Evolutionary conservation across 2,329 filamentous ascomycete genomes (phyloP).

Genomic region (Aspergillus sp.): DNA sequence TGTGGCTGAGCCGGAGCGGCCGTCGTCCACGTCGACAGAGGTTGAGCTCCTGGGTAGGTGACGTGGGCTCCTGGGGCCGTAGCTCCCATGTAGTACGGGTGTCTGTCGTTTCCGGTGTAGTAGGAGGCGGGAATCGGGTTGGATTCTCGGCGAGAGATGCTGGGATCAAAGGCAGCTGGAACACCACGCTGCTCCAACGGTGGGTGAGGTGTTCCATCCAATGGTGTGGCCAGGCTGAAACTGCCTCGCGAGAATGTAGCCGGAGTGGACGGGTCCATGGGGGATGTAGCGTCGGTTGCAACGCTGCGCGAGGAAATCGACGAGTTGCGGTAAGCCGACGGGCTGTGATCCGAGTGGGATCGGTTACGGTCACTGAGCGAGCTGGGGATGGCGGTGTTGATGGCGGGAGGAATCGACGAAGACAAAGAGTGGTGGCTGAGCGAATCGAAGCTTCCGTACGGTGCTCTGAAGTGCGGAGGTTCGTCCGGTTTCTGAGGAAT

Average conservation of each 20-base stretch:
- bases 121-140: constrained; percentile 29
- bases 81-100: constrained; percentile 29
- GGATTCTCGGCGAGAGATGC: constrained; percentile 32
- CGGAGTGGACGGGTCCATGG: constrained; percentile 33
- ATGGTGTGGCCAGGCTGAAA: constrained; percentile 29
- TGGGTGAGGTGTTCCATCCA: constrained; percentile 24
- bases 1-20: constrained; percentile 33
- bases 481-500: constrained; percentile 33
- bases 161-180: constrained; percentile 24
- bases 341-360: constrained; percentile 31
- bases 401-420: constrained; percentile 25
- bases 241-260: constrained; percentile 33
- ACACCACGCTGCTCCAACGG: constrained; percentile 29
- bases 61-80: constrained; percentile 22
- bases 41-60: constrained; percentile 27
- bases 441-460: constrained; percentile 33
- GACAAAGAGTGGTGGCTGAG: constrained; percentile 29
- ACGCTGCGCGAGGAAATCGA: constrained; percentile 36
- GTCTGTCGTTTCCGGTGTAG: constrained; percentile 27
- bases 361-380: constrained; percentile 32
- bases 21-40: constrained; percentile 33
- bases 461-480: constrained; percentile 25
- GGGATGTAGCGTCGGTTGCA: constrained; percentile 33
- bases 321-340: constrained; percentile 34
- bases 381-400: constrained; percentile 27